Percentiles rank a stretch among this genome's conserved stretches.
Conservation (phyloP, 345 rosid species). For the Lepidium didymum region DNA sequence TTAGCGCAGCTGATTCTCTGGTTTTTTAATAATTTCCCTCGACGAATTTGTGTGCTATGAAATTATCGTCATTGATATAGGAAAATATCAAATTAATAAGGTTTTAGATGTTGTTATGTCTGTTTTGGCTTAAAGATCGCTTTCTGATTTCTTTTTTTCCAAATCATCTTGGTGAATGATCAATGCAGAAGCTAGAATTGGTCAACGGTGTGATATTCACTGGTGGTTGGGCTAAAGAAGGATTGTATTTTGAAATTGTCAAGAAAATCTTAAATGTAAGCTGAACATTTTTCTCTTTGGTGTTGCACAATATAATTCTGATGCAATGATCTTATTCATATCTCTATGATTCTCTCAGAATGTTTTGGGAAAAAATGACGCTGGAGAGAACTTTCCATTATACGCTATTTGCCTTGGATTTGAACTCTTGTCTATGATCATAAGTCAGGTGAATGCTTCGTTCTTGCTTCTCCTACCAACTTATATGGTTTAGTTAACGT, state of each 20-base stretch:
- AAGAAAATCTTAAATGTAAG: constrained; percentile 47
- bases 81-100: not conserved
- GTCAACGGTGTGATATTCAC: constrained; percentile 82
- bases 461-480: not conserved
- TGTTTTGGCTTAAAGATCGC: not conserved
- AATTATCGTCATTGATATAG: not conserved
- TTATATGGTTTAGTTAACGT: not conserved
- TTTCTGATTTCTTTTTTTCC: not conserved
- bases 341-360: constrained; percentile 38
- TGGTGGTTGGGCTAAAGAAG: constrained; percentile 87
- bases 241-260: constrained; percentile 50
- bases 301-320: not conserved
- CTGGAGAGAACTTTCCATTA: constrained; percentile 64
- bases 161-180: not conserved
- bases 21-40: not conserved
- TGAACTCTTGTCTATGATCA: constrained; percentile 76
- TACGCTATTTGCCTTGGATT: constrained; percentile 82
- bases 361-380: constrained; percentile 67
- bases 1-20: not conserved
- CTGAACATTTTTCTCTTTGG: not conserved
- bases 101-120: not conserved
- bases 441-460: constrained; percentile 47
- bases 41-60: not conserved
- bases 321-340: not conserved
- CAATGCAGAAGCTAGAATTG: constrained; percentile 64